A percentile compares a stretch with the other conserved stretches of the same genome.
Evolutionary conservation across 345 rosid genomes (phyloP).

Genomic region (Salix dunnii): DNA sequence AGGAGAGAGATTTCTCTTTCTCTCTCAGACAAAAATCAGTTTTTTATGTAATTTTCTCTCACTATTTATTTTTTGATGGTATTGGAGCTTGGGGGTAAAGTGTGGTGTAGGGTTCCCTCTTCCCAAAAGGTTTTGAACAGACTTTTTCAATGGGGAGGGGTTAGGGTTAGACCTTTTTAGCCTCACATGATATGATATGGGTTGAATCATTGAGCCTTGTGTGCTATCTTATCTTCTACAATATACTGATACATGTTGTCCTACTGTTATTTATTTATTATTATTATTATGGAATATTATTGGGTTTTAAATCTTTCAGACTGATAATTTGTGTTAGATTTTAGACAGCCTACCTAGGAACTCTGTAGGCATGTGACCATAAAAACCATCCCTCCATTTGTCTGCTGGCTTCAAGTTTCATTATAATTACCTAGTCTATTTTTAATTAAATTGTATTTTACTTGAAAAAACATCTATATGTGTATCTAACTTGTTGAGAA

Average conservation of each 20-base stretch:
- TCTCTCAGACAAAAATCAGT: not conserved
- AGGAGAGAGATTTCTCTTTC: not conserved
- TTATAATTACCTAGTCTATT: too few species aligned
- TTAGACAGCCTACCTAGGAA: too few species aligned
- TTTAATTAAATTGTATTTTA: too few species aligned
- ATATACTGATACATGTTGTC: too few species aligned
- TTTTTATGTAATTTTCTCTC: not conserved
- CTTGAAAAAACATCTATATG: too few species aligned
- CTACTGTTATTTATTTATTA: not conserved
- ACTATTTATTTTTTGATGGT: too few species aligned
- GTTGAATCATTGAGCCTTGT: constrained; percentile 38
- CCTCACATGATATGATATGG: constrained; percentile 22
- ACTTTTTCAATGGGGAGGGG: constrained; percentile 27
- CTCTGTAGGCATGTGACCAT: not conserved
- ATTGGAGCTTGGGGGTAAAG: too few species aligned
- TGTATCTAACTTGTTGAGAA: too few species aligned
- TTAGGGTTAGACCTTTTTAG: constrained; percentile 15
- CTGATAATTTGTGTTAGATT: not conserved
- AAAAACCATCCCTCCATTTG: not conserved
- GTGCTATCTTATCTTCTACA: constrained; percentile 3
- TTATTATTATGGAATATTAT: not conserved
- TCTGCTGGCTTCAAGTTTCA: too few species aligned
- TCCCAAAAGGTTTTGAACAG: constrained; percentile 23
- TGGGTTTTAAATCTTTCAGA: not conserved
- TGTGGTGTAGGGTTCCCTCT: not conserved